Evolutionary conservation across 2,329 filamentous ascomycete species (phyloP), one percentile per base, ranked within the genome.

Genomic region (Stagonosporopsis rhizophila): DNA sequence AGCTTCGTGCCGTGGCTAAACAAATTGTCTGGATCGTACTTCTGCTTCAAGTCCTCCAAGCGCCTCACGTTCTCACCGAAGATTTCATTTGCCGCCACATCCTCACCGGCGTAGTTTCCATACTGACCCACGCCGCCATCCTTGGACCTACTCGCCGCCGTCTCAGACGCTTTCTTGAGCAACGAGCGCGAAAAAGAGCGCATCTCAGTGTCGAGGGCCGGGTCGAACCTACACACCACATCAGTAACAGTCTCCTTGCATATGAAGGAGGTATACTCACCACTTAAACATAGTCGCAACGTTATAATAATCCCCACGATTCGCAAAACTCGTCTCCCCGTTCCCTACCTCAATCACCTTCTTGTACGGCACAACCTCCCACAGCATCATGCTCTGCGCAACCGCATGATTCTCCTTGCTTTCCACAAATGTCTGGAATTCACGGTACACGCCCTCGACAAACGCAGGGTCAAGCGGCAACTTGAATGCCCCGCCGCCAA

Each of bases 401-500:
- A 56, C 6, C 8, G 39, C 39, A 4, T 42, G 37, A 30, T 51
- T 27, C 6, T 32, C 42, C n/a, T 56, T 56, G 42, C 47, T 56
- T 37, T 56, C 53, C 4, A 56, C 38, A 19, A 51, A 56, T 4
- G 37, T 7, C 39, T 57, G 54, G 39, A 57, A 57, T 20, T 52
- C 48, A 12, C 19, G 37, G 39, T 52, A 57, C 44, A 52, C 54
- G 17, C 30, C 35, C 27, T 52, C 27, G 7, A 74, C 69, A 22
- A 75, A 70, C 0, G 22, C 38, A 0, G 62, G 25, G 19, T 62
- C 52, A 1, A 78, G 51, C 0, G 77, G 77, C 3, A 72, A 39
- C 23, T 72, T 71, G 57, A 75, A 75, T 2, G 70, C 71, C 0
- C 70, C 71, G 15, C 75, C 75, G 49, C 72, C 73, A 53, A 77